Evolutionary conservation across 2,329 filamentous ascomycete genomes (phyloP), one percentile per base, ranked within the genome.

Genomic region (Zasmidium cellare): DNA sequence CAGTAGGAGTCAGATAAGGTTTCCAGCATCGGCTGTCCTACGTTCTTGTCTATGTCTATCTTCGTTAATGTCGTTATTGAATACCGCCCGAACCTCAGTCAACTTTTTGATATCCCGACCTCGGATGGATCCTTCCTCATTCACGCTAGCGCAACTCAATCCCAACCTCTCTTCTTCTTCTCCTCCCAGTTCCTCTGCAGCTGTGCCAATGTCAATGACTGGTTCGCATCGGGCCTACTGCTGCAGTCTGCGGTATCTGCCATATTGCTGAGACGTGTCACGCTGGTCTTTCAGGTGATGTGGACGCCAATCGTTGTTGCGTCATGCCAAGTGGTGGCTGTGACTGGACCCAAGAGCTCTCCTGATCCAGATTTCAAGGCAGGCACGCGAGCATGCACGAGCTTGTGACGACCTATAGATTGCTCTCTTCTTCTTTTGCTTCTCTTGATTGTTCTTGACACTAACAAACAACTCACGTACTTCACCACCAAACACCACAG

Each of bases 281-380:
- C 25, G 25, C 5, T 28, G 25, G 5, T 5, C 25, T 28, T 28
- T 28, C 25, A 28, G 25, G 6, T 28, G 25, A 28, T 28, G 5
- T 28, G 25, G 25, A 11, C 25, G 35, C 35, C 35, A 41, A 41
- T 41, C 35, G 16, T 41, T n/a, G 35, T 6, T 49, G 46, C 53
- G 57, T 53, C 57, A 53, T 55, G 60, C 60, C 60, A 60, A 63
- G 60, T 60, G 57, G 55, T 63, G 60, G 60, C 58, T 58, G 60
- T 59, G 53, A 11, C 50, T 9, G 24, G 24, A 49, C 31, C 35
- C 14, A 56, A 22, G 52, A 53, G 53, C 55, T 53, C 55, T 53
- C 38, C 44, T 47, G 20, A 56, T 47, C 14, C 24, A 46, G 25
- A 28, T 28, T 28, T n/a, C 35, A 41, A 41, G 35, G 35, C 35